These are phyloP conservation scores for Castanospermum australe DNA, from an alignment of 306 rosid genomes.

Conservation along the genomic window DNA sequence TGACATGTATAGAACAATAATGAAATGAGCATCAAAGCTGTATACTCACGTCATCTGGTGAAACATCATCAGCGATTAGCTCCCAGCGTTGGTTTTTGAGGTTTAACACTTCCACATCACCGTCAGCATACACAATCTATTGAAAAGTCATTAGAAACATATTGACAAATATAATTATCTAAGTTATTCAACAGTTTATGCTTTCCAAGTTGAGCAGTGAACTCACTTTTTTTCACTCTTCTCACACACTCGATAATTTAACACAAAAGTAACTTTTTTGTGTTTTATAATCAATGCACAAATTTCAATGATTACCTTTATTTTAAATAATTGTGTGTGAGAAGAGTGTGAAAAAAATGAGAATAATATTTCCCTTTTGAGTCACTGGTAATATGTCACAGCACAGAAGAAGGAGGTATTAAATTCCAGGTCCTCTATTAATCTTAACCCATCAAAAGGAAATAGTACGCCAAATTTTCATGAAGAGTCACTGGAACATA, in stretches of 20 bases:
- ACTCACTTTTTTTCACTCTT: no score
- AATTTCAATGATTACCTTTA: not conserved
- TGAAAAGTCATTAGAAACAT: constrained; percentile 8
- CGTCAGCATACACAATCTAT: constrained; percentile 66
- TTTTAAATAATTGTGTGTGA: not conserved
- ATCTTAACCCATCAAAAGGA: constrained; percentile 14
- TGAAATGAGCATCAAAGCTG: not conserved
- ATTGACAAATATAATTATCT: not conserved
- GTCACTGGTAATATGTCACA: not conserved
- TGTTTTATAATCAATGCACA: not conserved
- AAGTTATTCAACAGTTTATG: not conserved
- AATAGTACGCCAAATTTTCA: not conserved
- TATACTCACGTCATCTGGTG: constrained; percentile 42
- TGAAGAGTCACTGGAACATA: not conserved
- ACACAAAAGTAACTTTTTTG: not conserved
- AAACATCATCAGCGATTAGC: constrained; percentile 31
- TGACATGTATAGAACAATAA: not conserved
- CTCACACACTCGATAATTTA: not conserved
- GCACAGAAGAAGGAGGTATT: not conserved
- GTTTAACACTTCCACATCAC: constrained; percentile 59
- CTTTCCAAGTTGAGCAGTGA: not conserved
- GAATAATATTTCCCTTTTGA: not conserved
- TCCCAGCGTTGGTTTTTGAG: constrained; percentile 60
- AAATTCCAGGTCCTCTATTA: not conserved
- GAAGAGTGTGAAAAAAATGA: not conserved